A percentile compares a stretch with the other conserved stretches of the same genome.
phyloP scores from a whole-genome alignment of 495 filamentous ascomycete genomes.

The Haplographium delicatum region DNA sequence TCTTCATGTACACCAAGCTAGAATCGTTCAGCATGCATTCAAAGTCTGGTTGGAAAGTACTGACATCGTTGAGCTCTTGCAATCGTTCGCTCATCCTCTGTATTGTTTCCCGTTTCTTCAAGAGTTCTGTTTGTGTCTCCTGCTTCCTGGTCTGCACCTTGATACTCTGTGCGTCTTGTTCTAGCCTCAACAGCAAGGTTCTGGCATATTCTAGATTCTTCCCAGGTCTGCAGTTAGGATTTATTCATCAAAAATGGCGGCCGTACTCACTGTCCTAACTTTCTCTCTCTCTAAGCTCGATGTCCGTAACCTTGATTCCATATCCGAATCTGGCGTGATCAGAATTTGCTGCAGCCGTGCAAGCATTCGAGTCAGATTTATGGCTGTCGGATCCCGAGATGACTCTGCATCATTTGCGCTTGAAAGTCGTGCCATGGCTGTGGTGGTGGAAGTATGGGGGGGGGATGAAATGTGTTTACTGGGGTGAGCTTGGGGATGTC shows the following conservation, averaged over 20 bases:
- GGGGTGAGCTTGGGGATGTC: neutral
- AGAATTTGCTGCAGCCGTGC: conserved; percentile 67
- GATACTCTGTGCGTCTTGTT: conserved; percentile 62
- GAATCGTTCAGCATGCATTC: neutral
- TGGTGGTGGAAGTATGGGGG: neutral
- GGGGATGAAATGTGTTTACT: neutral
- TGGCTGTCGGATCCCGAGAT: conserved; percentile 27
- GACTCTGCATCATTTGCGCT: neutral
- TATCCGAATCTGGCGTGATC: conserved; percentile 58
- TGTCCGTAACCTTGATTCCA: conserved; percentile 46
- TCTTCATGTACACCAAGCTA: conserved; percentile 10
- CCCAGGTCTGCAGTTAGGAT: neutral
- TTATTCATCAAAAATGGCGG: neutral
- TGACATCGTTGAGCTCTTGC: conserved; percentile 54
- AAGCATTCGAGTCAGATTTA: conserved; percentile 69
- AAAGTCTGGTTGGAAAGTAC: neutral
- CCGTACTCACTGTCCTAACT: conserved; percentile 50
- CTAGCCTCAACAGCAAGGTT: conserved; percentile 66
- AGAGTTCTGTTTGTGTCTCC: conserved; percentile 61
- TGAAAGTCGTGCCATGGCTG: conserved; percentile 19
- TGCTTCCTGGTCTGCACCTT: conserved; percentile 62
- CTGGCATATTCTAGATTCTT: conserved; percentile 81
- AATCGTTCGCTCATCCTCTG: conserved; percentile 57
- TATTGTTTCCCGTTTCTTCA: conserved; percentile 54
- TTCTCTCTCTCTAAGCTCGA: conserved; percentile 69